Percentiles rank a stretch among this genome's conserved stretches.
phyloP scores from a whole-genome alignment of 2,329 filamentous ascomycete species.

The Fusarium aywerte region DNA sequence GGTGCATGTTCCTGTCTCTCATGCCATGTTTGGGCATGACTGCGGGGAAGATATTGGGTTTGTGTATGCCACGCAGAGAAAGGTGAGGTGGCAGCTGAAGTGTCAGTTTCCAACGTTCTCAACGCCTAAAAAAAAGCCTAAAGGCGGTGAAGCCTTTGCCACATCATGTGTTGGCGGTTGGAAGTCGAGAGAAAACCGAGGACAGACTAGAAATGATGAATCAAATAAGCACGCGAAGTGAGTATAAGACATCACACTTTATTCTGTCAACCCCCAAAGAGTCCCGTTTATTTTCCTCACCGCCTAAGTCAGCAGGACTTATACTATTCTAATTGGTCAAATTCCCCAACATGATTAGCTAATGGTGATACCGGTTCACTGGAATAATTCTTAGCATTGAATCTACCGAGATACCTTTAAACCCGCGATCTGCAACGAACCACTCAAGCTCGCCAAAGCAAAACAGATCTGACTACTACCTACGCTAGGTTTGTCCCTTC shows the following conservation, averaged over 20 bases:
- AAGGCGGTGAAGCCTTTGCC: constrained; percentile 29
- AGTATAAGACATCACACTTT: fast-evolving
- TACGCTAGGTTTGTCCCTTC: constrained; percentile 15
- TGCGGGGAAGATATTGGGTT: background rate
- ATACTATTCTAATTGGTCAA: background rate
- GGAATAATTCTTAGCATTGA: constrained; percentile 31
- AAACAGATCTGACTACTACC: constrained; percentile 15
- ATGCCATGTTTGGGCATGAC: constrained; percentile 1
- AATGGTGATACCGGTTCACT: constrained; percentile 23
- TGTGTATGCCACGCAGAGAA: constrained; percentile 5
- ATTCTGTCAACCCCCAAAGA: background rate
- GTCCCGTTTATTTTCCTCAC: constrained; percentile 33
- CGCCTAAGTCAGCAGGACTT: constrained; percentile 14
- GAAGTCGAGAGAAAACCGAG: constrained; percentile 22
- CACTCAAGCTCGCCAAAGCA: constrained; percentile 26
- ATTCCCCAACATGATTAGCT: constrained; percentile 24
- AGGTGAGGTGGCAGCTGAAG: constrained; percentile 24
- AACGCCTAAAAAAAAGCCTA: constrained; percentile 17
- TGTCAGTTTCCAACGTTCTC: background rate
- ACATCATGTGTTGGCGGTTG: constrained; percentile 28
- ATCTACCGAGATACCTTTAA: constrained; percentile 37
- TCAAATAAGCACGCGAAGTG: fast-evolving
- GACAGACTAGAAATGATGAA: fast-evolving
- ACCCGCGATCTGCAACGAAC: constrained; percentile 30
- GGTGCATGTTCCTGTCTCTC: background rate